A percentile compares a stretch with the other conserved stretches of the same genome.
Conservation (phyloP, 2,329 filamentous ascomycete species). For the Calonectria leucothoes region DNA sequence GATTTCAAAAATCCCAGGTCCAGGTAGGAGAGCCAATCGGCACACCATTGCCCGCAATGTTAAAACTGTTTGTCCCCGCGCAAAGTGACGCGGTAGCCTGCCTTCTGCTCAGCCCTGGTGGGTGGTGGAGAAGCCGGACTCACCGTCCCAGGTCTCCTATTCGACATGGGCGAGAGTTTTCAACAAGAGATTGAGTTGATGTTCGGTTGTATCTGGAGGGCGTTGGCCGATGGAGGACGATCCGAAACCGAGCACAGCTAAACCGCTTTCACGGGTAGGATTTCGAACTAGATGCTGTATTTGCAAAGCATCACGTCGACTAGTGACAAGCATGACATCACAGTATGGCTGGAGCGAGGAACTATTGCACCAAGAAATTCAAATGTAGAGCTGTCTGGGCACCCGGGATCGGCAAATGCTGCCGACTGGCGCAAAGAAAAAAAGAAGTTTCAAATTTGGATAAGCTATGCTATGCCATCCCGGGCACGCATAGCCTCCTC, state of each 20-base stretch:
- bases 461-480: neutral
- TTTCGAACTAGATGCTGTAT: constrained; percentile 10
- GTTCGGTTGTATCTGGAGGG: constrained; percentile 38
- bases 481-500: neutral
- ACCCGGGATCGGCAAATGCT: neutral
- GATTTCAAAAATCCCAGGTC: constrained; percentile 35
- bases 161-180: constrained; percentile 47
- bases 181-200: constrained; percentile 36
- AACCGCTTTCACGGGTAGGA: constrained; percentile 33
- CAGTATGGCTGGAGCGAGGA: neutral
- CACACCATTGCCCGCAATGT: constrained; percentile 31
- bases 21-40: constrained; percentile 23
- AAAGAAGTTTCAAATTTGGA: neutral
- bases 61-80: constrained; percentile 45
- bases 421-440: neutral
- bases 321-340: neutral
- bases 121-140: constrained; percentile 49
- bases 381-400: neutral
- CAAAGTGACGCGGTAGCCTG: constrained; percentile 41
- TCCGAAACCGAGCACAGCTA: constrained; percentile 33
- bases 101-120: constrained; percentile 39
- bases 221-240: constrained; percentile 35
- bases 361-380: neutral
- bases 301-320: constrained; percentile 21
- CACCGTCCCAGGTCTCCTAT: constrained; percentile 53